Evolutionary conservation across 345 rosid genomes (phyloP).

Genomic region (Lepidium sativum): DNA sequence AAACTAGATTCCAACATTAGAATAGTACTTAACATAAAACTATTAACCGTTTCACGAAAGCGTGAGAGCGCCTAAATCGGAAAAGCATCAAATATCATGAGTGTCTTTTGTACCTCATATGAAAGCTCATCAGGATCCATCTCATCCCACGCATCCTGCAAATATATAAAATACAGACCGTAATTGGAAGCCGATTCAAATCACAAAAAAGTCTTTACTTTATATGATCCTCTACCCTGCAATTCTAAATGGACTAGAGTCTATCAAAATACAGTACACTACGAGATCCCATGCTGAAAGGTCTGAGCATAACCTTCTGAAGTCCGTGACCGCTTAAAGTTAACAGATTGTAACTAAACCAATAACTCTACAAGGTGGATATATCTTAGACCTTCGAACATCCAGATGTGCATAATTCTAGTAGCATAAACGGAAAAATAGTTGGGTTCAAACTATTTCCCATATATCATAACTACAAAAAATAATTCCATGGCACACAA

Average conservation of each 20-base stretch:
- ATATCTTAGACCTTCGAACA: neutral
- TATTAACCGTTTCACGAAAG: neutral
- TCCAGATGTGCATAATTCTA: neutral
- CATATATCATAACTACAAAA: neutral
- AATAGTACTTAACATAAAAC: neutral
- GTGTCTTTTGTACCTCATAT: constrained; percentile 52
- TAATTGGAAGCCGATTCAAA: constrained; percentile 3
- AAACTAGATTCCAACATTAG: neutral
- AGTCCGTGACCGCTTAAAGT: neutral
- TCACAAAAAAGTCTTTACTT: neutral
- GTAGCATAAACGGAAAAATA: neutral
- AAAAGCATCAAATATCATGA: neutral
- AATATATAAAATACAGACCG: neutral
- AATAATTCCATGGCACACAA: neutral
- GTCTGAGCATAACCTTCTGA: constrained; percentile 1
- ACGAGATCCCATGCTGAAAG: neutral
- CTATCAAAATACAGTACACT: neutral
- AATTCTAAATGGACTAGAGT: constrained; percentile 5
- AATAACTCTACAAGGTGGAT: neutral
- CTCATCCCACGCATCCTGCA: constrained; percentile 86
- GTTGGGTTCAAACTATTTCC: neutral
- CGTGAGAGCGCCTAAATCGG: neutral
- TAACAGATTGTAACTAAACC: neutral
- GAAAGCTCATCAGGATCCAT: constrained; percentile 93
- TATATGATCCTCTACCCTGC: neutral